A percentile compares a stretch with the other conserved stretches of the same genome.
Conservation (phyloP, 2,329 filamentous ascomycete genomes). For the Uncinocarpus reesii region DNA sequence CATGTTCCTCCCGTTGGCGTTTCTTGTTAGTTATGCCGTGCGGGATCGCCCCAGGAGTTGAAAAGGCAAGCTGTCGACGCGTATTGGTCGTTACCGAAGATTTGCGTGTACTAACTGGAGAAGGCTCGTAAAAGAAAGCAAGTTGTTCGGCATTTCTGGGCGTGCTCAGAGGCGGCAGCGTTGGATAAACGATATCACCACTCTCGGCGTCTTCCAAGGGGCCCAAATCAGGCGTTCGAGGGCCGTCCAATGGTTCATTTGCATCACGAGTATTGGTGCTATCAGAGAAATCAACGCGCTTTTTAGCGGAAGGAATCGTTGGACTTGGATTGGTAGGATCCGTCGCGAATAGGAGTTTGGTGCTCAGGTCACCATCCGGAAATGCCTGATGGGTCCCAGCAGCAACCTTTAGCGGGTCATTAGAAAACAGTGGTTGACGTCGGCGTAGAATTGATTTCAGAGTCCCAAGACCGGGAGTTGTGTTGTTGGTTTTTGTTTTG, state of each 20-base stretch:
- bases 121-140: slow-evolving; percentile 15
- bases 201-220: slow-evolving; percentile 17
- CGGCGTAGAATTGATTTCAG: slow-evolving; percentile 56
- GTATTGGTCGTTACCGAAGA: slow-evolving; percentile 28
- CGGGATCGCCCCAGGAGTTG: slow-evolving; percentile 28
- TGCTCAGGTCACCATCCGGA: slow-evolving; percentile 9
- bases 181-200: slow-evolving; percentile 28
- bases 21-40: slow-evolving; percentile 36
- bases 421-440: slow-evolving; percentile 49
- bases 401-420: slow-evolving; percentile 49
- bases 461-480: slow-evolving; percentile 43
- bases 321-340: slow-evolving; percentile 31
- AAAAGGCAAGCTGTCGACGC: slow-evolving; percentile 18
- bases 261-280: slow-evolving; percentile 47
- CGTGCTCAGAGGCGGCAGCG: slow-evolving; percentile 31
- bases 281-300: slow-evolving; percentile 72
- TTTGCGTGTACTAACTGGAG: slow-evolving; percentile 34
- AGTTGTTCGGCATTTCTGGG: slow-evolving; percentile 20
- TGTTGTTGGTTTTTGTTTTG: slow-evolving; percentile 35
- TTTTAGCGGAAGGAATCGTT: slow-evolving; percentile 62
- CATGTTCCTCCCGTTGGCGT: slow-evolving; percentile 27
- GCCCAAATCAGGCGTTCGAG: slow-evolving; percentile 24
- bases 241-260: slow-evolving; percentile 33
- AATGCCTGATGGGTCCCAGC: slow-evolving; percentile 46
- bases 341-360: slow-evolving; percentile 21